Conservation (phyloP, 2,329 filamentous ascomycete species). For the Aspergillus pseudoviridinutans region DNA sequence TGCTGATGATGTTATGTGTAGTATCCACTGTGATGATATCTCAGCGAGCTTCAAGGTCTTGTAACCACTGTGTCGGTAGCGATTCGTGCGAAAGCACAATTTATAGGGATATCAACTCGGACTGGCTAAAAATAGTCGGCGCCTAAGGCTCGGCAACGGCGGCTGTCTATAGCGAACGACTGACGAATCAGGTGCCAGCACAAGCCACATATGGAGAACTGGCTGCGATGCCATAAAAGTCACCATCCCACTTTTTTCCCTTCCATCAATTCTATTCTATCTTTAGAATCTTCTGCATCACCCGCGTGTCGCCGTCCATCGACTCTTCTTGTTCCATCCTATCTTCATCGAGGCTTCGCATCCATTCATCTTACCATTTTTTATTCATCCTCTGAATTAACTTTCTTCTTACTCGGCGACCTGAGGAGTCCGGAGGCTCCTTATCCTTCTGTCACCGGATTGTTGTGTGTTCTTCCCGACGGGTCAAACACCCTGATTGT, state of each 20-base stretch:
- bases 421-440: background rate
- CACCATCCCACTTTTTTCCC: background rate
- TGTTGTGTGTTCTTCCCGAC: background rate
- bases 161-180: background rate
- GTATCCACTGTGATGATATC: background rate
- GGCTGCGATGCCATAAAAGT: background rate
- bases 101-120: background rate
- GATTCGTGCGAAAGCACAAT: background rate
- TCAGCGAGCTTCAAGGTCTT: background rate
- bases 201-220: background rate
- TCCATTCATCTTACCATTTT: constrained; percentile 8
- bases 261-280: constrained; percentile 18
- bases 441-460: background rate
- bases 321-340: constrained; percentile 15
- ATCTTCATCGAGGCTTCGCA: constrained; percentile 6
- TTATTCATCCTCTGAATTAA: constrained; percentile 3
- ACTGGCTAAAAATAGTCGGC: background rate
- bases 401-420: background rate
- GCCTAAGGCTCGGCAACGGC: background rate
- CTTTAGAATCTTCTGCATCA: constrained; percentile 32
- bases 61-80: background rate
- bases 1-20: background rate
- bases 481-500: background rate
- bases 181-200: background rate
- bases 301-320: constrained; percentile 21